Evolutionary conservation across 1,284 basidiomycete genomes (phyloP).

Genomic region (Boletus smithii): DNA sequence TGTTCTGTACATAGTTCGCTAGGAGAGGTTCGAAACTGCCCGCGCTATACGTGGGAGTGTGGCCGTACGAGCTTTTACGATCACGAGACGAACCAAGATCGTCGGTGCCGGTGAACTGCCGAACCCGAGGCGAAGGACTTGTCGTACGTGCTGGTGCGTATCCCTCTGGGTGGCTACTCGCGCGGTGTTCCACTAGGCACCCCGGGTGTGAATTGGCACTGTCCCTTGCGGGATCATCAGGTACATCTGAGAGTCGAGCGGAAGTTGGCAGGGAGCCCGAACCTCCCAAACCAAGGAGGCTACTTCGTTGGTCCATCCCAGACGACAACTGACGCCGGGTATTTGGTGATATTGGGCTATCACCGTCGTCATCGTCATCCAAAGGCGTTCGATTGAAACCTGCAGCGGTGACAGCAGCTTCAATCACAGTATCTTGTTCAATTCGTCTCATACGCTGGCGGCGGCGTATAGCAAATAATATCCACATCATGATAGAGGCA

Average conservation of each 20-base stretch:
- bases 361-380: slow-evolving; percentile 56
- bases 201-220: slow-evolving; percentile 57
- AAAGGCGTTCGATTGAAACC: slow-evolving; percentile 61
- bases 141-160: slow-evolving; percentile 45
- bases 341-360: slow-evolving; percentile 28
- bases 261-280: slow-evolving; percentile 31
- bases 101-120: slow-evolving; percentile 24
- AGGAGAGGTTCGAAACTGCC: slow-evolving; percentile 66
- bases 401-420: slow-evolving; percentile 65
- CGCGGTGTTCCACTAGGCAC: slow-evolving; percentile 34
- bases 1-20: slow-evolving; percentile 37
- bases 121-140: slow-evolving; percentile 44
- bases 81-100: slow-evolving; percentile 39
- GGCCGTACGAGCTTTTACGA: slow-evolving; percentile 38
- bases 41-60: slow-evolving; percentile 50
- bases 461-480: slow-evolving; percentile 66
- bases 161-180: slow-evolving; percentile 26
- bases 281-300: slow-evolving; percentile 34
- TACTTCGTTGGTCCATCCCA: slow-evolving; percentile 33
- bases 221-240: slow-evolving; percentile 21
- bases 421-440: slow-evolving; percentile 64
- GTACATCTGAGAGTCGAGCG: slow-evolving; percentile 17
- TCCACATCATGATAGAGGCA: slow-evolving; percentile 65
- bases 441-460: slow-evolving; percentile 54
- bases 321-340: too few species aligned